These are phyloP conservation scores for Suillus occidentalis DNA, from an alignment of 768 basidiomycete genomes.

Conservation along the genomic window DNA sequence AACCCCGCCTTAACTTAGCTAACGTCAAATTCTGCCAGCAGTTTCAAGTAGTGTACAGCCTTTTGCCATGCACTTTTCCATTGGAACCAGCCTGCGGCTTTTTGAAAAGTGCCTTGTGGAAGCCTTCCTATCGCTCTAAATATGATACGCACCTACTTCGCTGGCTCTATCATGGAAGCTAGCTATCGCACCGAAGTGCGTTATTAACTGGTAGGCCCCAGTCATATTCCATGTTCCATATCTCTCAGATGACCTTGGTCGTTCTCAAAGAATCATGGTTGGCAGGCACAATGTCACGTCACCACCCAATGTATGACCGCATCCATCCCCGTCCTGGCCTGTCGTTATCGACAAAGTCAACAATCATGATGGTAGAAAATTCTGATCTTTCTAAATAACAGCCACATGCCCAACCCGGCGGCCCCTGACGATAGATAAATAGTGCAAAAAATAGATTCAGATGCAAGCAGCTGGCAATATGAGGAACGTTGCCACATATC, in stretches of 20 bases:
- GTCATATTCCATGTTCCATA: background rate
- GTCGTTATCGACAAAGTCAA: background rate
- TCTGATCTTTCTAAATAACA: background rate
- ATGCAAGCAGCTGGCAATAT: too few relatives aligned
- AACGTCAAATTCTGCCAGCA: background rate
- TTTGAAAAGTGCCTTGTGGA: background rate
- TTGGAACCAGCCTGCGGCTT: background rate
- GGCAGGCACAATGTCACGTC: constrained; percentile 5
- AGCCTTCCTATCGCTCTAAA: background rate
- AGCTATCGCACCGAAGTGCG: background rate
- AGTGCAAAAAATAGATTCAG: background rate
- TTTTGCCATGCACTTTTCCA: background rate
- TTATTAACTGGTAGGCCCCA: background rate
- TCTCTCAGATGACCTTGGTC: background rate
- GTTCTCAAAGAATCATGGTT: background rate
- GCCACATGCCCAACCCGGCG: background rate
- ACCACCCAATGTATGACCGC: background rate
- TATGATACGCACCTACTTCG: background rate
- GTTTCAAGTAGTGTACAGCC: too few relatives aligned
- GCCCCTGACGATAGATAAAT: background rate
- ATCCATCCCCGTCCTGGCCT: background rate
- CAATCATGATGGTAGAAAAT: background rate
- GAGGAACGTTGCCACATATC: background rate
- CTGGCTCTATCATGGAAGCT: background rate
- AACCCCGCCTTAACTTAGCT: background rate